A percentile compares a stretch with the other conserved stretches of the same genome.
phyloP scores from a whole-genome alignment of 257 asterid species.

The Ilex asprella region DNA sequence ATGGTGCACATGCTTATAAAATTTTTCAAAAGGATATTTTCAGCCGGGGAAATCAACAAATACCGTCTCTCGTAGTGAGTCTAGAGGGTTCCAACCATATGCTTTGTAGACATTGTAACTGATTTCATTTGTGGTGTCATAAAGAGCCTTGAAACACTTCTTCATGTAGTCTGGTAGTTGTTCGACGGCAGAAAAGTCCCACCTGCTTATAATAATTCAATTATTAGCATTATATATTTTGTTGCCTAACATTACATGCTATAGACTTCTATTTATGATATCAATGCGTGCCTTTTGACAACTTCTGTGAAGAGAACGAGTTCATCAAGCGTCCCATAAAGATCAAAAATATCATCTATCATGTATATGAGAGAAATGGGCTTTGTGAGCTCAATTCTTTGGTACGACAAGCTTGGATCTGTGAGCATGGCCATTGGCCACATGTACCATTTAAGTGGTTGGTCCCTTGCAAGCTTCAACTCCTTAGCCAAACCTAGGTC shows the following conservation, averaged over 20 bases:
- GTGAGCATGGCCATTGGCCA: conserved; percentile 7
- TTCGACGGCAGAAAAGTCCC: not conserved
- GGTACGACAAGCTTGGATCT: conserved; percentile 5
- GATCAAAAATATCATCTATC: conserved; percentile 37
- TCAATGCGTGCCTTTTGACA: conserved; percentile 16
- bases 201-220: not conserved
- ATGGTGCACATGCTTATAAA: not conserved
- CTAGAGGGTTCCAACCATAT: not conserved
- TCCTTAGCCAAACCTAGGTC: conserved; percentile 1
- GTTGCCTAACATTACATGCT: not conserved
- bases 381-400: conserved; percentile 20
- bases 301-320: conserved; percentile 28
- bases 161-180: not conserved
- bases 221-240: too few species aligned
- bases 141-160: not conserved
- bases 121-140: not conserved
- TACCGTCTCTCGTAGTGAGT: not conserved
- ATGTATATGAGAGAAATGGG: conserved; percentile 33
- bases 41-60: not conserved
- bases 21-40: too few species aligned
- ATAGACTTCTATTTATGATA: not conserved
- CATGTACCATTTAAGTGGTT: conserved; percentile 10
- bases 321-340: conserved; percentile 29
- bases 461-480: conserved; percentile 9
- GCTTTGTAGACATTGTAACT: not conserved